Conservation (phyloP, 768 basidiomycete species). For the Tremella fuciformis region DNA sequence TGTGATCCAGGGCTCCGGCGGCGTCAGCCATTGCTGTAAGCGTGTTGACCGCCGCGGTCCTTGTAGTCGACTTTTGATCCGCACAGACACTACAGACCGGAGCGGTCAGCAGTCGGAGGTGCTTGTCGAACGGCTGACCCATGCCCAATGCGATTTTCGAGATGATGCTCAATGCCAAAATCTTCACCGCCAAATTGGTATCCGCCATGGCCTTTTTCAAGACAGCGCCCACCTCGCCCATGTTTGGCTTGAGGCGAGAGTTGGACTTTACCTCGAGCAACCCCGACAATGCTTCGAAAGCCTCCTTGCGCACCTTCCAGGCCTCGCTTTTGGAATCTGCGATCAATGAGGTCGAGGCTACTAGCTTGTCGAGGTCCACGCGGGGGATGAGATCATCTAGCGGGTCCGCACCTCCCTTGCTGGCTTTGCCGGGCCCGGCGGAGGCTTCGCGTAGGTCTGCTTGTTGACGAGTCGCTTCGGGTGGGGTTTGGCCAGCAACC, state of each 20-base stretch:
- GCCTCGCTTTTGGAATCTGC: conserved; percentile 84
- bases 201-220: conserved; percentile 85
- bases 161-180: conserved; percentile 83
- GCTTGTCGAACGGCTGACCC: conserved; percentile 92
- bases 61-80: conserved; percentile 86
- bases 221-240: conserved; percentile 88
- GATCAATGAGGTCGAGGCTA: conserved; percentile 78
- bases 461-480: conserved; percentile 73
- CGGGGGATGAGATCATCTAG: conserved; percentile 93
- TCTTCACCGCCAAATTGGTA: conserved; percentile 90
- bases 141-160: conserved; percentile 86
- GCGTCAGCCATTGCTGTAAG: conserved; percentile 78
- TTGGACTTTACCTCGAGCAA: conserved; percentile 86
- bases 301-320: conserved; percentile 97
- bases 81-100: conserved; percentile 80
- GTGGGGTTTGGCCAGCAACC: conserved; percentile 70
- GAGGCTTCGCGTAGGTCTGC: conserved; percentile 64
- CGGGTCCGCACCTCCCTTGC: conserved; percentile 60
- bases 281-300: conserved; percentile 75
- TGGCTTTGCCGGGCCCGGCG: conserved; percentile 54
- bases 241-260: conserved; percentile 81
- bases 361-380: conserved; percentile 81
- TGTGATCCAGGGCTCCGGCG: conserved; percentile 76
- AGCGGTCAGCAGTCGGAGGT: conserved; percentile 69
- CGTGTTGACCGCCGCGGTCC: conserved; percentile 71